Base-by-base conservation (phyloP, 2,329 filamentous ascomycete species). In the Orbilia quercus region DNA sequence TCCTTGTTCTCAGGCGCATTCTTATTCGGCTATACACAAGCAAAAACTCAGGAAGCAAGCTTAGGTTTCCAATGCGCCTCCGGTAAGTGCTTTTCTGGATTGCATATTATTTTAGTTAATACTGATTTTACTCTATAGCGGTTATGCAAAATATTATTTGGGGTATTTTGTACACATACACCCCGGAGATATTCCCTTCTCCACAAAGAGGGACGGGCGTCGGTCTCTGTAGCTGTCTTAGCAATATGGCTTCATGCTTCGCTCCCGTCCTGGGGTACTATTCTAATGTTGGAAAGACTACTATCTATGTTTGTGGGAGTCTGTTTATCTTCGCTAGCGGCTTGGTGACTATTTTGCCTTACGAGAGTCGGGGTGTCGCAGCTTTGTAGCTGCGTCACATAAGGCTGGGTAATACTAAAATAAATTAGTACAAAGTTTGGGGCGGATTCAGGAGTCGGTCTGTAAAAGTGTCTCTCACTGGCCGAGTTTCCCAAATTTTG, bases 141-240 rank as follows among this genome's bases (percentile, higher is more conserved):
- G 90, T 91, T 79, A 86, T 87, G 75, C 89, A 91, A 80, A 90
- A 90, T 78, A 89, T 90, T 81, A 90, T 90, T 87, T 91, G 91
- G 80, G 89, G 89, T 65, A 88, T 91, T 0, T 81, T 92, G 0
- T 92, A 91, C 79, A 88, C 89, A 6, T 92, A 91, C 79, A 91
- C 90, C 0, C 90, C 90, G 0, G 90, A 92, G 78, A 86, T 91
- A 25, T 91, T 92, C 80, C 89, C 90, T 0, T 88, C 89, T 0
- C 88, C 89, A 0, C 86, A 89, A 20, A 83, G 90, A 31, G 90
- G 90, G 3, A 90, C 89, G 0, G 90, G 89, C 4, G 90, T 87
- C 0, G 90, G 90, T 44, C 88, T 92, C 51, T 87, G 88, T 20
- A 90, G 87, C 78, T 90, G 90, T 78, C 80, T 91, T 72, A 92